A percentile compares a stretch with the other conserved stretches of the same genome.
These are phyloP conservation scores for Tylopilus orsonianus DNA, from an alignment of 1,284 basidiomycete species.

Conservation along the genomic window DNA sequence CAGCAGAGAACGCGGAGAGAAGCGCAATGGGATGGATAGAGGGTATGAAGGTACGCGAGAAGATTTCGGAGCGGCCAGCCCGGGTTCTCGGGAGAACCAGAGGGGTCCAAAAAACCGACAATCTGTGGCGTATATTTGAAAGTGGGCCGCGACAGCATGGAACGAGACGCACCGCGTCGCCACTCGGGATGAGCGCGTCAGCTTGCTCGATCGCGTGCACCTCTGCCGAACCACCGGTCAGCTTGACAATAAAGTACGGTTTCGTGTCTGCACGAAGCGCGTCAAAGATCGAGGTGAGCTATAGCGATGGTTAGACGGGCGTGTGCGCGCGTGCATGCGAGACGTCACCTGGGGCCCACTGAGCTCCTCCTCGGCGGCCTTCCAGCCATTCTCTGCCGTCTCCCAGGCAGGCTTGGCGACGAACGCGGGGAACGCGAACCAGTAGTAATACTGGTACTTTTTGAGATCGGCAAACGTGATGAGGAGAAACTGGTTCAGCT, in stretches of 20 bases:
- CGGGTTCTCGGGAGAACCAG: slow-evolving; percentile 72
- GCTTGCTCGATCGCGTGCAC: slow-evolving; percentile 59
- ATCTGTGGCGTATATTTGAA: slow-evolving; percentile 40
- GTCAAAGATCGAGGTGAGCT: slow-evolving; percentile 53
- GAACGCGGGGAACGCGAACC: slow-evolving; percentile 96
- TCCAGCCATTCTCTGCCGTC: slow-evolving; percentile 60
- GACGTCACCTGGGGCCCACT: slow-evolving; percentile 20
- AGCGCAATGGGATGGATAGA: slow-evolving; percentile 49
- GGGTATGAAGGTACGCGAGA: slow-evolving; percentile 72
- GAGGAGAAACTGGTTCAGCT: slow-evolving; percentile 79
- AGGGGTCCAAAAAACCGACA: slow-evolving; percentile 87
- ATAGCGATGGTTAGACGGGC: neutral
- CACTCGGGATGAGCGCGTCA: slow-evolving; percentile 49
- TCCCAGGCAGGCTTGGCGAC: slow-evolving; percentile 87
- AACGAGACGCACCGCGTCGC: slow-evolving; percentile 38
- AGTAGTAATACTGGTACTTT: slow-evolving; percentile 97
- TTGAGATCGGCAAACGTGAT: slow-evolving; percentile 97
- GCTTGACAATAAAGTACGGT: slow-evolving; percentile 63
- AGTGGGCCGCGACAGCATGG: slow-evolving; percentile 1
- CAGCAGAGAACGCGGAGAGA: slow-evolving; percentile 74
- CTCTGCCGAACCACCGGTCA: slow-evolving; percentile 32
- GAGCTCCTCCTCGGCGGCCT: slow-evolving; percentile 41
- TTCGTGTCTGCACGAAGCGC: slow-evolving; percentile 41
- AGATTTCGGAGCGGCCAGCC: slow-evolving; percentile 97
- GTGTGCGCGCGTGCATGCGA: neutral